Evolutionary conservation across 1,284 basidiomycete genomes (phyloP).

Genomic region (Sporisorium exsertum): DNA sequence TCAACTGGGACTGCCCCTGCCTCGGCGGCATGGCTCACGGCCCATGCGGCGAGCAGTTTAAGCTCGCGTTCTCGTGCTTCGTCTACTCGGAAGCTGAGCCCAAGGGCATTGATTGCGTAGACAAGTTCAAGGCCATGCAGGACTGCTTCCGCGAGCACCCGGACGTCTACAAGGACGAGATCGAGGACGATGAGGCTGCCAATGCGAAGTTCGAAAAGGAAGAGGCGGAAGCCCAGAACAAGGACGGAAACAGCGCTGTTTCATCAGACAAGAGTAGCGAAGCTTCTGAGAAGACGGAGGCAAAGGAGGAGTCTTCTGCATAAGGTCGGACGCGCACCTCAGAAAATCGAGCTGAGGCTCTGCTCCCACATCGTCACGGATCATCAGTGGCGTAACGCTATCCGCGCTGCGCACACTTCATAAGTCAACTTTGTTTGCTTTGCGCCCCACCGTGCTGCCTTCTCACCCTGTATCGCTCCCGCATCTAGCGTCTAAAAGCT

Average conservation of each 20-base stretch:
- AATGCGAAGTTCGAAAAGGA: conserved; percentile 47
- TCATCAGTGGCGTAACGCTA: conserved; percentile 11
- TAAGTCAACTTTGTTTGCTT: neutral
- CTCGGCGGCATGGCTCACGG: conserved; percentile 98
- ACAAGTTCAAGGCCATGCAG: conserved; percentile 98
- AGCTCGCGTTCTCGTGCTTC: conserved; percentile 96
- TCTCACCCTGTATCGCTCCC: neutral
- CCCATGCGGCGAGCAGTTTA: conserved; percentile 93
- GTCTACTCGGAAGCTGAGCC: conserved; percentile 93
- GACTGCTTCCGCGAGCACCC: conserved; percentile 96
- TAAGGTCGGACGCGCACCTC: conserved; percentile 10
- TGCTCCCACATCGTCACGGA: conserved; percentile 30
- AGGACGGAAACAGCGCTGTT: neutral
- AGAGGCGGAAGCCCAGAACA: conserved; percentile 24
- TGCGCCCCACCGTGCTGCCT: neutral
- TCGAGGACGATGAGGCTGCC: conserved; percentile 62
- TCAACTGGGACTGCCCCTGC: conserved; percentile 74
- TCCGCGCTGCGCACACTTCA: conserved; percentile 13
- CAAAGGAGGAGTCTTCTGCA: conserved; percentile 17
- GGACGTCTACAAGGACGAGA: conserved; percentile 87
- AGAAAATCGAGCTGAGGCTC: neutral
- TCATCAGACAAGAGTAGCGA: neutral
- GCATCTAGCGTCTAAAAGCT: neutral
- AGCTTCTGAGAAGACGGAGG: conserved; percentile 2
- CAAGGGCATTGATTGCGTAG: conserved; percentile 97